Evolutionary conservation across 768 basidiomycete genomes (phyloP).

Genomic region (Amanita subjunquillea): DNA sequence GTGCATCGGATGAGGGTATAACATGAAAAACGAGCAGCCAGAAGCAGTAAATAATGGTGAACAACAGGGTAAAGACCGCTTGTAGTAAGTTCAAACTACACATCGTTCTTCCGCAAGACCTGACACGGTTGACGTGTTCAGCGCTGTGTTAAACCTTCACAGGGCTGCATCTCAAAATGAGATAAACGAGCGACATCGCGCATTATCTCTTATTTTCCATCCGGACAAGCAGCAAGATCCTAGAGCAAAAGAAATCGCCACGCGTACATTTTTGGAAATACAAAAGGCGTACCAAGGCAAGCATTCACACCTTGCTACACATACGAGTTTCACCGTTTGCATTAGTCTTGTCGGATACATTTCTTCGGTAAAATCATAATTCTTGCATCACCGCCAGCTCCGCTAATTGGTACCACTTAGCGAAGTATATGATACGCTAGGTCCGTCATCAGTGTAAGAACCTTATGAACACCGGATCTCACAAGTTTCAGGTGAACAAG

Average conservation of each 20-base stretch:
- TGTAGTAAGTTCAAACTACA: constrained; percentile 10
- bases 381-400: constrained; percentile 2
- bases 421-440: constrained; percentile 68
- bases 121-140: constrained; percentile 14
- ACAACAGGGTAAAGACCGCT: constrained; percentile 2
- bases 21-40: constrained; percentile 1
- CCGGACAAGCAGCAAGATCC: constrained; percentile 74
- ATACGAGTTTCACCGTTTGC: neutral
- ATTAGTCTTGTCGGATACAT: constrained; percentile 62
- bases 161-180: constrained; percentile 53
- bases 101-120: neutral
- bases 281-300: constrained; percentile 78
- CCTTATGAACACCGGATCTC: neutral
- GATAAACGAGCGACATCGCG: constrained; percentile 63
- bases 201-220: constrained; percentile 71
- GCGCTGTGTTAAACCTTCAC: constrained; percentile 64
- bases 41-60: neutral
- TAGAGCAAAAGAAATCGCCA: constrained; percentile 44
- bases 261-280: constrained; percentile 60
- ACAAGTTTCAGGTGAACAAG: constrained; percentile 19
- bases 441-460: constrained; percentile 22
- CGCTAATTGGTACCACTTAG: constrained; percentile 22
- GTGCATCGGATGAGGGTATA: neutral
- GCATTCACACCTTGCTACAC: constrained; percentile 6
- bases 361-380: constrained; percentile 37